A percentile compares a stretch with the other conserved stretches of the same genome.
Conservation (phyloP, 768 basidiomycete genomes). For the Ramaria rubella region DNA sequence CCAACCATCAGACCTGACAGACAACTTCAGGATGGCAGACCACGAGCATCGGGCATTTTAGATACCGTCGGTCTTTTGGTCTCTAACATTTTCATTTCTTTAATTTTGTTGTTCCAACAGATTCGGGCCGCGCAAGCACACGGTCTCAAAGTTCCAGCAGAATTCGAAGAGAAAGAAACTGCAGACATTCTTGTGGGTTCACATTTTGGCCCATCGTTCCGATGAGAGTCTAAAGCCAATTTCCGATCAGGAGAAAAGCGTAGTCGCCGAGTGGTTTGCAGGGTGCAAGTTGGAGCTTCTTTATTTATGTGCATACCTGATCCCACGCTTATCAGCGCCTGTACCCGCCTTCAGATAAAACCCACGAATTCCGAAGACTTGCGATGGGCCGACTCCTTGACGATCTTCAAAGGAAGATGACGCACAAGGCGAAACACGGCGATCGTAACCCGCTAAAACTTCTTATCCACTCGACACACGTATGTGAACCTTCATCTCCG, state of each 20-base stretch:
- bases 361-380: conserved; percentile 65
- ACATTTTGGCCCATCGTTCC: neutral
- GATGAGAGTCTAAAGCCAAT: neutral
- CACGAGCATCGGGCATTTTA: conserved; percentile 66
- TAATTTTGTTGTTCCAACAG: conserved; percentile 27
- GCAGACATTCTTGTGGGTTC: conserved; percentile 50
- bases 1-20: neutral
- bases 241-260: conserved; percentile 48
- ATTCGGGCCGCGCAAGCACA: conserved; percentile 65
- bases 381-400: conserved; percentile 72
- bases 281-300: conserved; percentile 28
- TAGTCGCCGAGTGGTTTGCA: conserved; percentile 75
- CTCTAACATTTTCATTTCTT: neutral
- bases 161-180: conserved; percentile 59
- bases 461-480: conserved; percentile 38
- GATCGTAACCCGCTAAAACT: conserved; percentile 50
- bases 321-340: neutral
- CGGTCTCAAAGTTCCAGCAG: conserved; percentile 61
- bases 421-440: conserved; percentile 42
- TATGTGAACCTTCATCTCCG: neutral
- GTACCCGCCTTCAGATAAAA: conserved; percentile 45
- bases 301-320: neutral
- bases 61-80: conserved; percentile 48
- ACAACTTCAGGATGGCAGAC: conserved; percentile 49
- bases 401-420: conserved; percentile 59